Base-by-base conservation (phyloP, 2,329 filamentous ascomycete genomes). In the Xylariaceae sp. region DNA sequence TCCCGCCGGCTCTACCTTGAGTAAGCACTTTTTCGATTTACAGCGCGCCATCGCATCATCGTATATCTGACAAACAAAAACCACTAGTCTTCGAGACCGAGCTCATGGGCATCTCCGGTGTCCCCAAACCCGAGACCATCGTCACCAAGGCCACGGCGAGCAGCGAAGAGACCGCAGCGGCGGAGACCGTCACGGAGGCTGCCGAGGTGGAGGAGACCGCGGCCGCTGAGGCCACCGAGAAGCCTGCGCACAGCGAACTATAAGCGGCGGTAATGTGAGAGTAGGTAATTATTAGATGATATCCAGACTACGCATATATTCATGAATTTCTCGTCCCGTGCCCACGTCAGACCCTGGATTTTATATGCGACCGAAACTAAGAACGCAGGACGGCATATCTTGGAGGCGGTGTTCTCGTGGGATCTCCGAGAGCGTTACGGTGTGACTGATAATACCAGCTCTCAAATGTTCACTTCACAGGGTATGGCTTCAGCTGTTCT, bases 41-140 rank as follows among this genome's bases (percentile, higher is more conserved):
- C 13, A 49, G 35, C 9, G 18, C 39, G 39, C 23, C 17, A 11
- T 5, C n/a, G 10, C 10, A 48, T 3, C 30, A n/a, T 3, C 13
- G 11, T 5, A 34, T 50, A 15, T 55, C 51, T 69, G 17, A 65
- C 60, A 2, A 15, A 54, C 35, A 45, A n/a, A n/a, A n/a, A 62
- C 51, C 68, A 88, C 52, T 68, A 88, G 85, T 97, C 56, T 97
- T 97, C 72, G 90, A 96, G 79, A 96, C 92, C 51, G 91, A 96
- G 77, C 79, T 97, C 66, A 80, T 97, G 69, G 87, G 83, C 58
- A 97, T 97, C 71, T 80, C 86, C 13, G 92, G 92, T 35, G 89
- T 93, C 34, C 72, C 75, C 57, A 77, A 78, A 65, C 78, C 78
- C 58, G 78, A 80, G 64, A 72, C 74, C 13, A 79, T 80, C 62